A percentile compares a stretch with the other conserved stretches of the same genome.
phyloP scores from a whole-genome alignment of 495 filamentous ascomycete species.

The Neurospora sp. region DNA sequence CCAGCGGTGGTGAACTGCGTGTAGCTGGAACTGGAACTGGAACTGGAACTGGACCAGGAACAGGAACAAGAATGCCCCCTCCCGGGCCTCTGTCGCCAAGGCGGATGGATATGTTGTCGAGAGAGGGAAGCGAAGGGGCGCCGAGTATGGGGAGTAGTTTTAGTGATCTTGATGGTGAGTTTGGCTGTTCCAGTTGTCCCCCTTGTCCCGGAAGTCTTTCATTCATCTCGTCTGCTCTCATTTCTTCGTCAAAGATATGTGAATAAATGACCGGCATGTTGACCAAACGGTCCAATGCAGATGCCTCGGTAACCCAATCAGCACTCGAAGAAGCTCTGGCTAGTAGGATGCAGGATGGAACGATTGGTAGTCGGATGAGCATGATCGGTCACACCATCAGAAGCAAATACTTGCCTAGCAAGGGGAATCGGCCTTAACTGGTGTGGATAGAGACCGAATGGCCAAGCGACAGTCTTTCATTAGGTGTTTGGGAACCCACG shows the following conservation, averaged over 20 bases:
- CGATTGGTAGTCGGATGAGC: conserved; percentile 70
- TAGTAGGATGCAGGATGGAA: conserved; percentile 82
- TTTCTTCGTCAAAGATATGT: background rate
- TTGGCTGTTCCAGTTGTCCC: background rate
- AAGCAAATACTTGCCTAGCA: conserved; percentile 31
- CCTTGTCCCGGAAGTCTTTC: background rate
- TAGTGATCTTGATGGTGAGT: conserved; percentile 85
- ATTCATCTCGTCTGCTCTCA: background rate
- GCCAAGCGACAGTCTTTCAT: background rate
- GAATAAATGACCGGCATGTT: background rate
- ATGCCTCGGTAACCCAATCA: conserved; percentile 88
- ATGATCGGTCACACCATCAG: conserved; percentile 59
- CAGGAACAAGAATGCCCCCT: background rate
- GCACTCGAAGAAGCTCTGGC: conserved; percentile 88
- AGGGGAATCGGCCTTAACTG: background rate
- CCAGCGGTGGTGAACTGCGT: background rate
- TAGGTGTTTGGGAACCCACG: background rate
- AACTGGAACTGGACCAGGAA: conserved; percentile 1
- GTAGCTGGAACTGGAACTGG: background rate
- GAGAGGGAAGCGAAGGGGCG: conserved; percentile 72
- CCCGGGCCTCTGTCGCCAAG: conserved; percentile 36
- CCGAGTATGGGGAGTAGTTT: conserved; percentile 98
- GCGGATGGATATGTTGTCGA: conserved; percentile 45
- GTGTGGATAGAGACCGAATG: background rate
- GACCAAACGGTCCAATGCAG: conserved; percentile 30